A percentile compares a stretch with the other conserved stretches of the same genome.
Conservation (phyloP, 495 filamentous ascomycete genomes). For the Talaromyces thailandensis region DNA sequence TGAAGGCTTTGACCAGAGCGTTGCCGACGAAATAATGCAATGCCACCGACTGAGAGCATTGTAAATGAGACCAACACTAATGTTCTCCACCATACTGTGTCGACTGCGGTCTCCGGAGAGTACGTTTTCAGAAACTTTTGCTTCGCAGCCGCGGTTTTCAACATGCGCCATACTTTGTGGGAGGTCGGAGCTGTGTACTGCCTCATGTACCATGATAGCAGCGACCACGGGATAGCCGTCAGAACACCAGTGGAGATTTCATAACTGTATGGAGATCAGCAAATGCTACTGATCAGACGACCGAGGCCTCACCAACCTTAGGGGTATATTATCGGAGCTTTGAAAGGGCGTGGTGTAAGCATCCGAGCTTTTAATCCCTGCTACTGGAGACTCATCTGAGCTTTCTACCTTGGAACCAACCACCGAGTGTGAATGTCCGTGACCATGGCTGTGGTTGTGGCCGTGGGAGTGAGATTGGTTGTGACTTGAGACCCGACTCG, state of each 20-base stretch:
- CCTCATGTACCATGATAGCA: conserved; percentile 31
- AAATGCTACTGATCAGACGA: neutral
- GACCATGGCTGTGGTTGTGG: neutral
- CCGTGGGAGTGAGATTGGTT: conserved; percentile 4
- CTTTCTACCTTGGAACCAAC: neutral
- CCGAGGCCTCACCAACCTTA: conserved; percentile 6
- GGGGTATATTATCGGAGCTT: neutral
- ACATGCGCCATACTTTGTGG: conserved; percentile 8
- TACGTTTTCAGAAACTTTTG: conserved; percentile 5
- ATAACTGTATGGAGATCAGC: conserved; percentile 17
- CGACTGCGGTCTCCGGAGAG: conserved; percentile 5
- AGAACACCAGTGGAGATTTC: conserved; percentile 24
- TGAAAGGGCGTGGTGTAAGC: conserved; percentile 4
- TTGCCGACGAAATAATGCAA: conserved; percentile 3
- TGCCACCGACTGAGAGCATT: neutral
- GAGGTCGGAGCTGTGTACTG: conserved; percentile 17
- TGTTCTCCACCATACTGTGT: conserved; percentile 6
- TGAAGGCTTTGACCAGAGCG: neutral
- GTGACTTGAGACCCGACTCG: conserved; percentile 14
- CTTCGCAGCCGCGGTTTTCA: conserved; percentile 1
- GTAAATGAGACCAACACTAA: neutral
- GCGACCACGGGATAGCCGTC: conserved; percentile 31
- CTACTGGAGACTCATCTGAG: neutral
- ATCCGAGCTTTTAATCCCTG: conserved; percentile 2
- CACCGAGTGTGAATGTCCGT: conserved; percentile 2